These are phyloP conservation scores for Plasmodium gonderi DNA, from an alignment of 169 alveolate genomes.

Conservation along the genomic window DNA sequence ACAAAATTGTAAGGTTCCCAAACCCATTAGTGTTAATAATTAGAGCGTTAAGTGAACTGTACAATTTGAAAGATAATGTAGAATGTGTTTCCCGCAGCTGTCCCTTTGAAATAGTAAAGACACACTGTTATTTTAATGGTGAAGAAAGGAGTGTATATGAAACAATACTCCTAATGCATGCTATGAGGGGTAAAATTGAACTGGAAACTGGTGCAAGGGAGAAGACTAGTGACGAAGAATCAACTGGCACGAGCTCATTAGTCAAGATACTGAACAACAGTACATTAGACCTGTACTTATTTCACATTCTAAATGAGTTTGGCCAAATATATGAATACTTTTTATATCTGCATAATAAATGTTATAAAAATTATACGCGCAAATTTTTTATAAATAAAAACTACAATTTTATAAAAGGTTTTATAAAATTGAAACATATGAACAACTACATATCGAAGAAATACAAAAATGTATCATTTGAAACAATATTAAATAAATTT, in stretches of 20 bases:
- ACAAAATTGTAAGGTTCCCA: slow-evolving; percentile 44
- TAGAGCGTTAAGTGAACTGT: slow-evolving; percentile 52
- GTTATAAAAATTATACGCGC: slow-evolving; percentile 57
- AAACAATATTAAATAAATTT: slow-evolving; percentile 37
- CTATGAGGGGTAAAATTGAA: slow-evolving; percentile 3
- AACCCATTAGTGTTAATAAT: slow-evolving; percentile 49
- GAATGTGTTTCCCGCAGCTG: slow-evolving; percentile 41
- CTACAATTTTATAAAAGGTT: slow-evolving; percentile 33
- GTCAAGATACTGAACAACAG: background rate
- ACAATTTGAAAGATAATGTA: slow-evolving; percentile 38
- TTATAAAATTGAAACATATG: slow-evolving; percentile 20
- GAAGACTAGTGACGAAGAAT: background rate
- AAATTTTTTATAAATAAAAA: slow-evolving; percentile 35
- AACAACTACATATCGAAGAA: slow-evolving; percentile 13
- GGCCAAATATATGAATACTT: slow-evolving; percentile 52
- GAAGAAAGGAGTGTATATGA: slow-evolving; percentile 62
- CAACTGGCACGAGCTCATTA: background rate
- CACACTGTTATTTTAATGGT: slow-evolving; percentile 54
- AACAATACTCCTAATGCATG: slow-evolving; percentile 38
- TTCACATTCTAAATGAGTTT: slow-evolving; percentile 47
- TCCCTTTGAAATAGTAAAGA: slow-evolving; percentile 15
- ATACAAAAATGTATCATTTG: slow-evolving; percentile 52
- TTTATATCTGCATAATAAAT: slow-evolving; percentile 9
- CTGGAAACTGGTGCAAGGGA: background rate
- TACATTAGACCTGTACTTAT: background rate